phyloP scores from a whole-genome alignment of 371 early-diverging fungal genomes.

The Choanephora cucurbitarum region DNA sequence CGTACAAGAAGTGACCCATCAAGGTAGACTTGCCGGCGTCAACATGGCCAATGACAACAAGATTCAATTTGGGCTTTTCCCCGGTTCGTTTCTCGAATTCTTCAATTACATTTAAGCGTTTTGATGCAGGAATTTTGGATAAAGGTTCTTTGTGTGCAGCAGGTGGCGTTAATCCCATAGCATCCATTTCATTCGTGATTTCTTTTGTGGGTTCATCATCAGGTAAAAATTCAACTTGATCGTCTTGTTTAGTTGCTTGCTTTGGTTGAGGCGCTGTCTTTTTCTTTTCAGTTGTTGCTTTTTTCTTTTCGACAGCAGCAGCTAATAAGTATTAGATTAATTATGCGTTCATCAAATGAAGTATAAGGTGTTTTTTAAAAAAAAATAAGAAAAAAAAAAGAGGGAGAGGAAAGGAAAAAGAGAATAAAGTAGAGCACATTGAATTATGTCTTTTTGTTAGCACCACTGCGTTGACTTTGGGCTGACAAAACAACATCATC shows the following conservation, averaged over 20 bases:
- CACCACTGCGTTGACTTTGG: constrained; percentile 50
- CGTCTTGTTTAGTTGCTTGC: constrained; percentile 26
- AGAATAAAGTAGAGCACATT: too few species aligned
- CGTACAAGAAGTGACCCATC: constrained; percentile 95
- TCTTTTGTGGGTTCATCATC: constrained; percentile 34
- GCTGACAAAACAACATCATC: constrained; percentile 77
- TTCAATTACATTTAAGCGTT: constrained; percentile 69
- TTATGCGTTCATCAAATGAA: not conserved
- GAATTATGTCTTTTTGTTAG: constrained; percentile 6
- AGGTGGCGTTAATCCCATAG: constrained; percentile 45
- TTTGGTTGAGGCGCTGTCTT: constrained; percentile 6
- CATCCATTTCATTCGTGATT: constrained; percentile 52
- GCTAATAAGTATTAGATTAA: constrained; percentile 6
- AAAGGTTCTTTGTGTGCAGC: constrained; percentile 27
- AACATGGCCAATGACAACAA: constrained; percentile 96
- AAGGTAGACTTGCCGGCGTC: constrained; percentile 99
- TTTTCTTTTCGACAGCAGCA: constrained; percentile 15
- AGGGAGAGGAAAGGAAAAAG: not conserved
- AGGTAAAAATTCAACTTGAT: constrained; percentile 47
- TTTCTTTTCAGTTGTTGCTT: constrained; percentile 1
- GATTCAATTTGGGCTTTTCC: constrained; percentile 74
- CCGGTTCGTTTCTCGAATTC: constrained; percentile 74
- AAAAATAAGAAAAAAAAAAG: constrained; percentile 5
- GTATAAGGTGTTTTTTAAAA: constrained; percentile 3
- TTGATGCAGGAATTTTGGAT: constrained; percentile 44